A percentile compares a stretch with the other conserved stretches of the same genome.
These are phyloP conservation scores for Fraxinus excelsior DNA, from an alignment of 257 asterid genomes.

Conservation along the genomic window DNA sequence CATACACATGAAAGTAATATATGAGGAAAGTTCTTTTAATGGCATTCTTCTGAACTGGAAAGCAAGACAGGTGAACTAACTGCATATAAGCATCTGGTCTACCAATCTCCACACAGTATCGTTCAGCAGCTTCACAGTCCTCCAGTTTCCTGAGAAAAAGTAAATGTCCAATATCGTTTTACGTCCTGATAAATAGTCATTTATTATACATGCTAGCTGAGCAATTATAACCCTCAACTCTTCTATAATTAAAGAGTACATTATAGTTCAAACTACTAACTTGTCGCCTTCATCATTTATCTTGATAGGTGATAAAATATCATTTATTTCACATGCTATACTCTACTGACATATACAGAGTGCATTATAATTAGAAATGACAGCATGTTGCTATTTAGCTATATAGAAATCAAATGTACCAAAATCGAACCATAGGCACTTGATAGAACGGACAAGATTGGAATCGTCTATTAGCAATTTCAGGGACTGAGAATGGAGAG, in stretches of 20 bases:
- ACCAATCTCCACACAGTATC: slow-evolving; percentile 95
- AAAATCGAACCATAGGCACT: neutral
- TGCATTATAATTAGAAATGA: neutral
- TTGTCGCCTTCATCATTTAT: neutral
- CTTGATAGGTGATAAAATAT: neutral
- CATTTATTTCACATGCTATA: neutral
- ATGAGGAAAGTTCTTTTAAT: slow-evolving; percentile 18
- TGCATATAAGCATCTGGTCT: slow-evolving; percentile 97
- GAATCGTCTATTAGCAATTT: neutral
- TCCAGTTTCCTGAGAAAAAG: slow-evolving; percentile 74
- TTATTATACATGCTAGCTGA: neutral
- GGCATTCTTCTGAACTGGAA: slow-evolving; percentile 26
- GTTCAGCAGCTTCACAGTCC: slow-evolving; percentile 94
- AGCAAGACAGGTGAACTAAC: slow-evolving; percentile 51
- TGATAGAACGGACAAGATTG: neutral
- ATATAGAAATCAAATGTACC: neutral
- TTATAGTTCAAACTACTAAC: neutral
- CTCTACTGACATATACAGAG: slow-evolving; percentile 7
- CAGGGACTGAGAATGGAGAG: neutral
- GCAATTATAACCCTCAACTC: neutral
- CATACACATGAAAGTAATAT: slow-evolving; percentile 19
- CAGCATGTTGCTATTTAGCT: neutral
- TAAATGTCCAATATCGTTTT: slow-evolving; percentile 10
- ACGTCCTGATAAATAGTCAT: slow-evolving; percentile 14
- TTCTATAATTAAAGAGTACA: neutral